Evolutionary conservation across 805 yeast species (phyloP), one percentile per base, ranked within the genome.

Genomic region (Pichia paraexigua): DNA sequence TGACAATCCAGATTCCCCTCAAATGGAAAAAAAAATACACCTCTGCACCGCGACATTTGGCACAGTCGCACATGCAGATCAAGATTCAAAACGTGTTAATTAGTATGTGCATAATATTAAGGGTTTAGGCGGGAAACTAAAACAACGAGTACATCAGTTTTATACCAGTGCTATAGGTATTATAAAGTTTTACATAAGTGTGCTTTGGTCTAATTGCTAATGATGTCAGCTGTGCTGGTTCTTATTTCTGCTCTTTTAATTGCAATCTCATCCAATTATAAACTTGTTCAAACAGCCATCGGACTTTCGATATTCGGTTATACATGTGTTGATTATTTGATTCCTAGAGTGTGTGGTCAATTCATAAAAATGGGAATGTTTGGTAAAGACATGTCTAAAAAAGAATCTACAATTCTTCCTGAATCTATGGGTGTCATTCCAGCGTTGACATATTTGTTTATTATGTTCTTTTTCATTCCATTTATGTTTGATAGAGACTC

Each of bases 361-460:
- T 91, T 91, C 66, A 75, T 86, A 22, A 76, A 77, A 49, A 79
- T 85, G 43, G 99, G 99, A 0, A 74, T 94, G n/a, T 77, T 70
- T 55, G 99, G 99, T 11, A 80, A 76, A 55, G 99, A 94, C 65
- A 60, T 90, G 62, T 83, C 90, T 43, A 94, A 94, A 65, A 66
- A 64, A n/a, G 80, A 79, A n/a, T 73, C 67, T 42, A 95, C 95
- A 0, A 72, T 82, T 2, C 75, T 89, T 11, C 94, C 99, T 1
- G 99, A 94, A 69, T 79, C 95, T 0, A 82, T 92, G 73, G 99
- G 99, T n/a, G 84, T 89, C 2, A 85, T 92, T 0, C 78, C 89
- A 6, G 94, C 96, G 0, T 74, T 86, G 5, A 82, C 90, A 0
- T 90, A 91, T 64, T 66, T 94, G 50, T 81, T 90, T 56, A 66